Conservation (phyloP, 768 basidiomycete species). For the Chiua virens region DNA sequence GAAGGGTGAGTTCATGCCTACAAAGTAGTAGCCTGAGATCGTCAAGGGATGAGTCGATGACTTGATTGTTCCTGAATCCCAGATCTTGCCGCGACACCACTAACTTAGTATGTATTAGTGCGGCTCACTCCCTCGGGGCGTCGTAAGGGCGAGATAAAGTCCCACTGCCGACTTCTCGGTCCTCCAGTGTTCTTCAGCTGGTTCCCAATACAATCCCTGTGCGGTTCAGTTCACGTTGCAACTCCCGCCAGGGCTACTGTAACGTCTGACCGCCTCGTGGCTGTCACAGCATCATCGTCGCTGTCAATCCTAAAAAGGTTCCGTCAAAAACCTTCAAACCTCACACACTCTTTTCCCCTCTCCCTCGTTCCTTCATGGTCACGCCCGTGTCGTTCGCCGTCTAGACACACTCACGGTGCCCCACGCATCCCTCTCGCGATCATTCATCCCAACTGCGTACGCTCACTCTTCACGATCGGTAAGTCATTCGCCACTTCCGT, state of each 20-base stretch:
- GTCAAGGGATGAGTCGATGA: not conserved
- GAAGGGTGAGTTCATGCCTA: too few relatives aligned
- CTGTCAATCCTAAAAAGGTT: conserved; percentile 16
- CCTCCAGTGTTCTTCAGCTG: too few relatives aligned
- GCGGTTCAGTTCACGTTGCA: too few relatives aligned
- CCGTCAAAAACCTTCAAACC: conserved; percentile 13
- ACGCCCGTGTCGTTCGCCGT: conserved; percentile 5
- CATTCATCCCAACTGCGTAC: conserved; percentile 1
- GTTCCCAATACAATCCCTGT: too few relatives aligned
- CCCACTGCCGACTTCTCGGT: too few relatives aligned
- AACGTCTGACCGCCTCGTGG: conserved; percentile 14
- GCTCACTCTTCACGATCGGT: conserved; percentile 25
- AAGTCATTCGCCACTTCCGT: conserved; percentile 11
- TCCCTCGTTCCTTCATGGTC: conserved; percentile 18
- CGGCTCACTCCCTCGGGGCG: not conserved
- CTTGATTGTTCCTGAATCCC: conserved; percentile 10
- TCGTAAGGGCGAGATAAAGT: too few relatives aligned
- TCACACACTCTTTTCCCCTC: conserved; percentile 5
- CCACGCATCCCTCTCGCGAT: not conserved
- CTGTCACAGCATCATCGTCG: conserved; percentile 4
- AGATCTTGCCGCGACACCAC: conserved; percentile 5
- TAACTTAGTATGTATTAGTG: too few relatives aligned
- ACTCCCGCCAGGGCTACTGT: conserved; percentile 2
- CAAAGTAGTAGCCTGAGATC: conserved; percentile 6
- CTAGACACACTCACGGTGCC: conserved; percentile 8